Evolutionary conservation across 2,329 filamentous ascomycete genomes (phyloP).

Genomic region (Diaporthe ampelina): DNA sequence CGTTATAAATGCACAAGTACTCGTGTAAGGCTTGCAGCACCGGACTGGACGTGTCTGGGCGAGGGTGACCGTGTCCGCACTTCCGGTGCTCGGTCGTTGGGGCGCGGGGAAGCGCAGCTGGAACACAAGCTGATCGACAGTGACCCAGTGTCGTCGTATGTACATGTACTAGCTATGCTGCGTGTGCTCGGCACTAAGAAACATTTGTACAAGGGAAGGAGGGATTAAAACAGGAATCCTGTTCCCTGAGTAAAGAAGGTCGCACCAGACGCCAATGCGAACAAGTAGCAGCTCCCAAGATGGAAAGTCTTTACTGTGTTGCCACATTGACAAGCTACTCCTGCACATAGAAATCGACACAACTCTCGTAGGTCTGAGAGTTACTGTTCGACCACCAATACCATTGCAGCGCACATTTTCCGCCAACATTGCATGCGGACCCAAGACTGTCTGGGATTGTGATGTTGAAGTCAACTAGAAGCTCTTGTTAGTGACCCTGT

Average conservation of each 20-base stretch:
- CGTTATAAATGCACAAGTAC: background rate
- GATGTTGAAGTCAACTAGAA: constrained; percentile 23
- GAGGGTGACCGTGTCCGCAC: constrained; percentile 28
- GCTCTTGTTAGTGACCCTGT: background rate
- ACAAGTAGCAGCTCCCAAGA: background rate
- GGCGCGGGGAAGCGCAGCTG: constrained; percentile 20
- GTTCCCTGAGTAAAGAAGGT: background rate
- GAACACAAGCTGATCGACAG: constrained; percentile 1
- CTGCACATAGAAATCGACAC: constrained; percentile 25
- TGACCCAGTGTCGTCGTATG: background rate
- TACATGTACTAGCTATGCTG: background rate
- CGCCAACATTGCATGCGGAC: background rate
- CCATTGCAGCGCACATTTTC: constrained; percentile 28
- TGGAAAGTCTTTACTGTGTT: background rate
- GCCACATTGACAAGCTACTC: background rate
- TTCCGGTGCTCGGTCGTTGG: constrained; percentile 13
- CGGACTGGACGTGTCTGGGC: background rate
- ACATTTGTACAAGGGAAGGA: background rate
- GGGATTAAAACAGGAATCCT: too few relatives aligned
- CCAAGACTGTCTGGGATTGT: constrained; percentile 6
- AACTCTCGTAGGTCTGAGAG: constrained; percentile 24
- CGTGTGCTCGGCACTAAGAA: background rate
- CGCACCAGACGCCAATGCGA: background rate
- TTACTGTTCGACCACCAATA: constrained; percentile 25
- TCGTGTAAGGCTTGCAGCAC: background rate